Base-by-base conservation (phyloP, 176 grass and related monocot species). In the Melocanna baccifera region DNA sequence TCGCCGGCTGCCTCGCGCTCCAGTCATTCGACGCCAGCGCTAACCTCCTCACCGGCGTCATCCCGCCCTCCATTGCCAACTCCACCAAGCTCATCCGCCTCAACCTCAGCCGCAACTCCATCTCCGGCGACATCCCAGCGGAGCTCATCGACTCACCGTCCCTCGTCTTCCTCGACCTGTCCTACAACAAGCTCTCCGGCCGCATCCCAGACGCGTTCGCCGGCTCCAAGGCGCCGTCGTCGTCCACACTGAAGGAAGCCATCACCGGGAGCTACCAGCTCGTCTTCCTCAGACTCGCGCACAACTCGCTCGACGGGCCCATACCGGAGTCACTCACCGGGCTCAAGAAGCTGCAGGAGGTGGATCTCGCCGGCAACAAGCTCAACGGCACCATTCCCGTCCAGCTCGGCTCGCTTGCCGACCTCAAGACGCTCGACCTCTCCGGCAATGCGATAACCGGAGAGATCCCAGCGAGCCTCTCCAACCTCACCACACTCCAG, bases 401-500 rank as follows among this genome's bases (percentile, higher is more conserved):
- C 0, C 36, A 61, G 67, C 65, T 97, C 18, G 95, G 79, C 14
- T 62, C 86, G 3, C 90, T 97, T 37, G 1, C 74, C 1, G 68
- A 86, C 53, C 90, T 97, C 62, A 89, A 79, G 75, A 71, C 50
- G 50, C 83, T 97, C 11, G 92, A 97, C 72, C 81, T 97, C 56
- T 97, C 92, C 0, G 81, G 61, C 12, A 97, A 97, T 50, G 62
- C 7, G 3, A 67, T 97, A 11, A 16, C n/a, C 18, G 92, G 92
- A 32, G 78, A 82, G 50, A 83, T 97, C 36, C 95, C 95, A 28
- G 19, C 75, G 37, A 89, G 81, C 19, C 69, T 97, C 8, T 82
- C 26, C 28, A 92, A 95, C 62, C 93, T 95, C 76, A 93, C 87
- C 5, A 56, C 79, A 69, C 32, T 9, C n/a, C 56, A 71, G 30